Conservation (phyloP, 2,329 filamentous ascomycete species). For the Talaromyces sp. region DNA sequence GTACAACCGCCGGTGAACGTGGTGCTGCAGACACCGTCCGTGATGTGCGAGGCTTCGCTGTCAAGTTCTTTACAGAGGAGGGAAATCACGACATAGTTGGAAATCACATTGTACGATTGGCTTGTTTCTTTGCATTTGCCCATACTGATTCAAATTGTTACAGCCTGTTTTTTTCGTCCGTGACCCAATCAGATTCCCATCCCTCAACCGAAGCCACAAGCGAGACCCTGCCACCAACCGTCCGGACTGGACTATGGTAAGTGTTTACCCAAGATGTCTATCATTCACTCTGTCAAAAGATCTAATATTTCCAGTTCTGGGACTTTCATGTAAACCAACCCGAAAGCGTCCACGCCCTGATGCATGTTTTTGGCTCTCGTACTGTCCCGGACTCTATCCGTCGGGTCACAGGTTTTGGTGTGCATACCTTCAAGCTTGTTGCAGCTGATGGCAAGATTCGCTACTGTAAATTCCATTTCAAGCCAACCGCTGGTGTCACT, state of each 20-base stretch:
- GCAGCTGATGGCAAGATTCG: slow-evolving; percentile 56
- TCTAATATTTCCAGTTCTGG: slow-evolving; percentile 35
- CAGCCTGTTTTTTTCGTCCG: slow-evolving; percentile 52
- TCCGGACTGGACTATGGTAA: slow-evolving; percentile 46
- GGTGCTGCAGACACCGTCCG: slow-evolving; percentile 50
- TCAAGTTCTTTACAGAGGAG: slow-evolving; percentile 52
- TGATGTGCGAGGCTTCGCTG: slow-evolving; percentile 53
- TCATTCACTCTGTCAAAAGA: slow-evolving; percentile 26
- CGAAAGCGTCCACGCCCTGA: slow-evolving; percentile 60
- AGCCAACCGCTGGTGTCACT: slow-evolving; percentile 45
- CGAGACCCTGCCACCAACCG: slow-evolving; percentile 52
- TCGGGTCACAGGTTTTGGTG: slow-evolving; percentile 63
- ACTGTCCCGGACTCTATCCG: slow-evolving; percentile 60
- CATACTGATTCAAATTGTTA: neutral
- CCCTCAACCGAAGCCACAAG: slow-evolving; percentile 50
- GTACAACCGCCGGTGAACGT: slow-evolving; percentile 47
- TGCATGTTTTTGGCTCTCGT: slow-evolving; percentile 64
- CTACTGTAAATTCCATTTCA: slow-evolving; percentile 59
- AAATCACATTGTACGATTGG: slow-evolving; percentile 42
- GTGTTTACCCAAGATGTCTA: slow-evolving; percentile 29
- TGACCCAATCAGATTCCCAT: slow-evolving; percentile 49
- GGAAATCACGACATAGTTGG: slow-evolving; percentile 53
- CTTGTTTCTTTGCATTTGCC: neutral
- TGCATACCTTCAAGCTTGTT: slow-evolving; percentile 62
- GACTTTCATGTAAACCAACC: slow-evolving; percentile 56